Evolutionary conservation across 164 flowering plant genomes (phyloP).

Genomic region (Kingdonia uniflora): DNA sequence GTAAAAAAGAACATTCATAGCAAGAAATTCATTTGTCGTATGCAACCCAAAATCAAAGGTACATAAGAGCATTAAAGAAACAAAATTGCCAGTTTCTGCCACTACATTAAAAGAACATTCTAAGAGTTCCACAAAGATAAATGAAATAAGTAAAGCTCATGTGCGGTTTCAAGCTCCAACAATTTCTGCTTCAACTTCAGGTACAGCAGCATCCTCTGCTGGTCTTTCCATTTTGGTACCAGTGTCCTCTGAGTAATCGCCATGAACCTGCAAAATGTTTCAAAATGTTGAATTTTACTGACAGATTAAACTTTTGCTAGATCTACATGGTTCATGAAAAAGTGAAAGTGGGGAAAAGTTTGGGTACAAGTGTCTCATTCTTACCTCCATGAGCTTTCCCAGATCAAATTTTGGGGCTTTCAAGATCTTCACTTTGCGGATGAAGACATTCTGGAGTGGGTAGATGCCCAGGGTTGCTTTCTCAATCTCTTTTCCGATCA

Average conservation of each 20-base stretch:
- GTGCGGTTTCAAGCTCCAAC: constrained; percentile 29
- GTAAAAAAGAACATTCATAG: too few species aligned
- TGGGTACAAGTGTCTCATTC: too few species aligned
- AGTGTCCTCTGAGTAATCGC: constrained; percentile 31
- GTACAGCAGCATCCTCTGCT: constrained; percentile 19
- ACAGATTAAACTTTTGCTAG: too few species aligned
- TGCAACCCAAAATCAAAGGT: too few species aligned
- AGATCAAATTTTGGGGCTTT: constrained; percentile 38
- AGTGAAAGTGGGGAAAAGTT: too few species aligned
- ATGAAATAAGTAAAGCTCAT: too few species aligned
- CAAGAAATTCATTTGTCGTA: too few species aligned
- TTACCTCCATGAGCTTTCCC: constrained; percentile 34
- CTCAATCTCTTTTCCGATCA: constrained; percentile 34
- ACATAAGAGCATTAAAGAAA: too few species aligned
- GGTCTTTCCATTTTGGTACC: constrained; percentile 31
- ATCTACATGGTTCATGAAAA: too few species aligned
- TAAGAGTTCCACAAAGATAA: neutral
- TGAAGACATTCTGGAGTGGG: constrained; percentile 31
- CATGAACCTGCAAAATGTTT: constrained; percentile 31
- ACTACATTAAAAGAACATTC: too few species aligned
- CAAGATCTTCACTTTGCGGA: constrained; percentile 32
- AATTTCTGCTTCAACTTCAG: constrained; percentile 19
- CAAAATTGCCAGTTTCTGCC: too few species aligned
- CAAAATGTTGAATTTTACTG: too few species aligned
- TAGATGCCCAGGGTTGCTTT: constrained; percentile 29